These are phyloP conservation scores for Solanum commersonii DNA, from an alignment of 257 asterid genomes.

Conservation along the genomic window DNA sequence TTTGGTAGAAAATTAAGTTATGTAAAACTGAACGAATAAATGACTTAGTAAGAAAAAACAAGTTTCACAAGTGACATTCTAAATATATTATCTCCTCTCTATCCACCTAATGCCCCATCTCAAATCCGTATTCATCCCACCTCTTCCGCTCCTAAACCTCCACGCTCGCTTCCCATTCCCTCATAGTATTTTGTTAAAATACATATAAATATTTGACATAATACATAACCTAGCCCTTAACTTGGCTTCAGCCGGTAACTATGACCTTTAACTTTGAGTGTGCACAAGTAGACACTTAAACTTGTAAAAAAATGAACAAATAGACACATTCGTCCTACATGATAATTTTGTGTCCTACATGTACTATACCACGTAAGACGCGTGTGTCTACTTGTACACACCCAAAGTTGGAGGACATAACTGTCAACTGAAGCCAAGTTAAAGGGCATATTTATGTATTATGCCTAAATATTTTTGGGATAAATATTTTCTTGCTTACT, in stretches of 20 bases:
- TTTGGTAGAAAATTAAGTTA: neutral
- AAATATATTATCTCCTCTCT: neutral
- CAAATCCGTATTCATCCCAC: neutral
- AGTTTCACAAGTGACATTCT: neutral
- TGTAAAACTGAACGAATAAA: too few species aligned
- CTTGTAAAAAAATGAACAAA: too few species aligned
- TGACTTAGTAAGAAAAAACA: neutral
- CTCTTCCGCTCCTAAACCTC: neutral
- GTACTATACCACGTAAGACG: too few species aligned
- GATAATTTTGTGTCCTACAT: neutral
- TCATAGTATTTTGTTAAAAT: neutral
- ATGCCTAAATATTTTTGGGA: neutral
- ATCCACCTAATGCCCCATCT: neutral
- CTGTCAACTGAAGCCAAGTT: too few species aligned
- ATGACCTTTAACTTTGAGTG: neutral
- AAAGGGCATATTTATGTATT: too few species aligned
- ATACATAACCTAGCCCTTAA: too few species aligned
- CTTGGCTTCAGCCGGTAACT: rapidly evolving
- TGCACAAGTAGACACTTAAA: too few species aligned
- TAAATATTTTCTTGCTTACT: neutral
- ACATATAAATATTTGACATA: neutral
- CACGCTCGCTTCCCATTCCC: too few species aligned
- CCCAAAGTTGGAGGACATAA: too few species aligned
- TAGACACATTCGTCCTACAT: neutral
- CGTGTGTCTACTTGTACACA: neutral